Evolutionary conservation across 768 basidiomycete species (phyloP).

Genomic region (Flagelloscypha sp.): DNA sequence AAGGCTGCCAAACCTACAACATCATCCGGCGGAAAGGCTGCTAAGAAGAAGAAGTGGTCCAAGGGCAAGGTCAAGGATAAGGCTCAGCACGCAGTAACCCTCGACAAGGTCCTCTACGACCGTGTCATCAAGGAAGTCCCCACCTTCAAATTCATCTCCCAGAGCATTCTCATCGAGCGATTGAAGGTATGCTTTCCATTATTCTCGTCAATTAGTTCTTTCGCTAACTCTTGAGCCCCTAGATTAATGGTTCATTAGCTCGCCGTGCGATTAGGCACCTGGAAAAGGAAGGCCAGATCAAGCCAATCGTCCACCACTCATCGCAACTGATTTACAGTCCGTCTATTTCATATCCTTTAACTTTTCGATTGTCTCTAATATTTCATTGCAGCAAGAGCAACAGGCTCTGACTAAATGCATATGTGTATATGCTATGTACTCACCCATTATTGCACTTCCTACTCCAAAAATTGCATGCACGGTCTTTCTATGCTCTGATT

Average conservation of each 20-base stretch:
- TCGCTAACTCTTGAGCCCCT: too few species aligned
- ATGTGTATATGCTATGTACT: conserved; percentile 6
- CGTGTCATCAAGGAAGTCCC: conserved; percentile 98
- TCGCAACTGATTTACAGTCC: conserved; percentile 92
- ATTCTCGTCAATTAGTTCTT: too few species aligned
- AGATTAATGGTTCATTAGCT: conserved; percentile 90
- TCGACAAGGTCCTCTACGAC: conserved; percentile 90
- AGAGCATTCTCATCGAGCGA: conserved; percentile 96
- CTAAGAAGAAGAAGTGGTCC: conserved; percentile 99
- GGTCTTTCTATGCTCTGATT: too few species aligned
- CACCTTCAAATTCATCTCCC: conserved; percentile 97
- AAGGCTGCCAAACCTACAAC: conserved; percentile 66
- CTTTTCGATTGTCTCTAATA: background rate
- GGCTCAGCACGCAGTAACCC: conserved; percentile 91
- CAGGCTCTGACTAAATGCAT: conserved; percentile 37
- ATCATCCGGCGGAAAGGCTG: conserved; percentile 72
- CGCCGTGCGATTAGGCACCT: conserved; percentile 85
- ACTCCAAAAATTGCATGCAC: too few species aligned
- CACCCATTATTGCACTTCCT: too few species aligned
- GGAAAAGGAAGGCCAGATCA: conserved; percentile 91
- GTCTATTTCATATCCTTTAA: conserved; percentile 23
- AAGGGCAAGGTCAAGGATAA: conserved; percentile 99
- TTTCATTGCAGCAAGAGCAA: conserved; percentile 36
- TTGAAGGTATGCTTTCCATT: too few species aligned
- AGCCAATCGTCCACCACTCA: conserved; percentile 93